Base-by-base conservation (phyloP, 2,329 filamentous ascomycete genomes). In the Periconia macrospinosa region DNA sequence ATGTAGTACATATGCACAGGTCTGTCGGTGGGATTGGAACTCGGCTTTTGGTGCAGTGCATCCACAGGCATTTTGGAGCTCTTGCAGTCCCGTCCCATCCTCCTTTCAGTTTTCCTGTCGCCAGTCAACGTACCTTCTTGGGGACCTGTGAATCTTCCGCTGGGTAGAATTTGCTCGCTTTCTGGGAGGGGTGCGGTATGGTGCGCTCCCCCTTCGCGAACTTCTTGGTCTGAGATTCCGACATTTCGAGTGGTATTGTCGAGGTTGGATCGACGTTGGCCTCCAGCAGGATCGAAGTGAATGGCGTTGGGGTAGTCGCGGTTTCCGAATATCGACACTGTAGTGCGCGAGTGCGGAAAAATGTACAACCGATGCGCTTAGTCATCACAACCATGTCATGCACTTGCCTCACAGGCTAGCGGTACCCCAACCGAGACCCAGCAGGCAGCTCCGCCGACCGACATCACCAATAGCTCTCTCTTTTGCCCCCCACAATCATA, bases 91-190 rank as follows among this genome's bases (percentile, higher is more conserved):
- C 58, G 54, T 56, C 48, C 55, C 11, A 37, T 37, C 11, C 62
- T 49, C 63, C 49, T 43, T 47, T 46, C 46, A 41, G 41, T 37
- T 50, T 52, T 56, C 37, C 50, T 60, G 53, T 53, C 60, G 53
- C 55, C 54, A 56, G 49, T 40, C 47, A 74, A 90, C 92, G 86
- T 86, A 99, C 94, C 90, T 95, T 93, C 87, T 92, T 96, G 75
- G 87, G 86, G 81, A 89, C 83, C 78, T 85, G 78, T 77, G 93
- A 90, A 81, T 97, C 93, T 80, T 95, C 90, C 77, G 91, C 90
- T 79, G 92, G 91, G 84, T 99, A 99, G 91, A 93, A 99, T 85
- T 97, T 97, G 86, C 90, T 87, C 75, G 93, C 93, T 90, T 95
- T 96, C 81, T 96, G 87, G 77, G 85, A 84, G 80, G 84, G 80